Conservation (phyloP, 495 filamentous ascomycete species). For the Aspergillus asperescens region DNA sequence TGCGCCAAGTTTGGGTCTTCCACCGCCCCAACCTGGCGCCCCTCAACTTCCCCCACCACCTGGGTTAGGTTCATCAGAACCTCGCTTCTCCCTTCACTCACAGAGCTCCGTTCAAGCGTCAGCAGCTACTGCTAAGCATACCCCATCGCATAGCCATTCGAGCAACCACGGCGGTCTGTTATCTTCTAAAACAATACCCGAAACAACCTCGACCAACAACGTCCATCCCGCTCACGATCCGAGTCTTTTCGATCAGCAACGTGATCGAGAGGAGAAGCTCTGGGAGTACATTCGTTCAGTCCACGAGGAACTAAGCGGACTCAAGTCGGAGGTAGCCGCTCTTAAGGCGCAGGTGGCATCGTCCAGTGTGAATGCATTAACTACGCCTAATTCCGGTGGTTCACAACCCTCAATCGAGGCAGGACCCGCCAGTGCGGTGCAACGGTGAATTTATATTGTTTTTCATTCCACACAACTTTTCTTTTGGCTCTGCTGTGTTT, state of each 20-base stretch:
- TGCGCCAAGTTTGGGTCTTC: conserved; percentile 29
- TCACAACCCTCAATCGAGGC: conserved; percentile 24
- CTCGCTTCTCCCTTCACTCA: conserved; percentile 39
- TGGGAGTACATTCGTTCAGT: conserved; percentile 45
- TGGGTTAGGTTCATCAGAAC: conserved; percentile 43
- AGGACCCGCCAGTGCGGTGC: conserved; percentile 17
- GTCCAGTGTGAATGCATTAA: conserved; percentile 25
- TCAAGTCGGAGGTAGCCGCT: conserved; percentile 38
- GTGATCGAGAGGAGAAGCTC: conserved; percentile 35
- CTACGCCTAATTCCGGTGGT: conserved; percentile 18
- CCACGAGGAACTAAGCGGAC: conserved; percentile 35
- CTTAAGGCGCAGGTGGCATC: conserved; percentile 38
- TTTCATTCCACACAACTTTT: too few relatives aligned
- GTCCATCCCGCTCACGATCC: conserved; percentile 24
- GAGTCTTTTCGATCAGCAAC: conserved; percentile 28
- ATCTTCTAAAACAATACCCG: conserved; percentile 24
- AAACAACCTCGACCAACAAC: conserved; percentile 23
- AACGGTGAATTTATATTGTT: conserved; percentile 15
- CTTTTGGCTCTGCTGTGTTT: background rate
- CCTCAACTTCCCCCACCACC: conserved; percentile 52
- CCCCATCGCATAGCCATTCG: conserved; percentile 36
- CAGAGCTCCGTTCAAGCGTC: conserved; percentile 18
- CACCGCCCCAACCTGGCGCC: conserved; percentile 35
- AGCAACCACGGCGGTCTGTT: conserved; percentile 35
- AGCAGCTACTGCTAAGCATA: conserved; percentile 25